Percentiles rank a stretch among this genome's conserved stretches.
Evolutionary conservation across 1,284 basidiomycete species (phyloP).

Genomic region (Pholiota adiposa): DNA sequence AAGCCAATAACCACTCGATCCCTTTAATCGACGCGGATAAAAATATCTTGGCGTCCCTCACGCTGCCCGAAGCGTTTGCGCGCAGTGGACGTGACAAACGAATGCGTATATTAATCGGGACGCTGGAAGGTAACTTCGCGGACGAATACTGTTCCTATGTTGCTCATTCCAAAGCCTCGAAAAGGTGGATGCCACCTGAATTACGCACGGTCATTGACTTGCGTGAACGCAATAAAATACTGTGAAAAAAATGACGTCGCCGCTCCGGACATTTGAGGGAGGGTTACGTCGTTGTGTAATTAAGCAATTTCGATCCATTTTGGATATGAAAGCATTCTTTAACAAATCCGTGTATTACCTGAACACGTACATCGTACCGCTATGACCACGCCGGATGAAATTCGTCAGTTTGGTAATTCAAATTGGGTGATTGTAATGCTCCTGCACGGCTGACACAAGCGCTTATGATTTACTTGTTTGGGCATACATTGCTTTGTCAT

Average conservation of each 20-base stretch:
- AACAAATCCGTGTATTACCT: background rate
- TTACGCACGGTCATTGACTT: constrained; percentile 29
- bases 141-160: constrained; percentile 37
- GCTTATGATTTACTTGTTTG: background rate
- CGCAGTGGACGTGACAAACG: constrained; percentile 32
- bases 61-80: constrained; percentile 28
- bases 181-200: constrained; percentile 16
- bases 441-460: background rate
- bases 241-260: constrained; percentile 16
- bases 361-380: constrained; percentile 9
- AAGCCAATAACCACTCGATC: constrained; percentile 30
- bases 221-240: constrained; percentile 27
- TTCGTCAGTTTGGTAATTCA: constrained; percentile 14
- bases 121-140: constrained; percentile 32
- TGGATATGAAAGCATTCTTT: background rate
- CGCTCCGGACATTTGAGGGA: constrained; percentile 8
- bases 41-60: constrained; percentile 27
- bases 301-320: background rate
- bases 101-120: constrained; percentile 30
- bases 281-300: background rate
- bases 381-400: constrained; percentile 12
- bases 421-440: background rate
- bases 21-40: constrained; percentile 28
- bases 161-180: constrained; percentile 34
- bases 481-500: constrained; percentile 7